Base-by-base conservation (phyloP, 306 rosid species). In the Quercus robur region DNA sequence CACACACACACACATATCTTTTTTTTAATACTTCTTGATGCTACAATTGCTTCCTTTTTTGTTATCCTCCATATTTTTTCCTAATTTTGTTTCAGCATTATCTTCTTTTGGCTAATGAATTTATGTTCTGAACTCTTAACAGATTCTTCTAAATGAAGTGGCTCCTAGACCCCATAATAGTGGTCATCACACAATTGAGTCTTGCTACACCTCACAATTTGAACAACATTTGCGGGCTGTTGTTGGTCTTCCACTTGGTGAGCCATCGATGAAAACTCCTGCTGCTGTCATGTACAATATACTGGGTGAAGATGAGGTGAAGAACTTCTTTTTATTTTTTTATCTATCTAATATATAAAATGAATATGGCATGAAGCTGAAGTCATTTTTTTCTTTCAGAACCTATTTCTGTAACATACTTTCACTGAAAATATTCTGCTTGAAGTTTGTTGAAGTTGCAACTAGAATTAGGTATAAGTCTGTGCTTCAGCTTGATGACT, bases 141-240 rank as follows among this genome's bases (percentile, higher is more conserved):
- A 95, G 97, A 91, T 95, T 88, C 84, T 95, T 80, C 79, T 95
- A 67, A 93, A 95, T 87, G 99, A 95, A 90, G 98, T 95, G 41
- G 99, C 99, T 7, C 98, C 98, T 79, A 90, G 98, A 83, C 97
- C 98, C 78, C 99, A 95, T 81, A 95, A 93, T 80, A 95, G 98
- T 18, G 98, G 99, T 49, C 54, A 49, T 49, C 54, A 12, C 54
- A 49, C 54, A 49, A 95, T 95, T 38, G 99, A 91, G 83, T 84
- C 98, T n/a, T 93, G 97, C 86, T 88, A 91, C 73, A 91, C 97
- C 71, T 95, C 99, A 25, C 99, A 95, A 81, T 93, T 1, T 78
- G 97, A 93, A 86, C 98, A 95, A 68, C 98, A 93, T 86, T 90
- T 95, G 85, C 94, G 97, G 58, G 97, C 98, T 85, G 94, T 91